These are phyloP conservation scores for Fusarium ambrosium DNA, from an alignment of 2,329 filamentous ascomycete species.

Conservation along the genomic window DNA sequence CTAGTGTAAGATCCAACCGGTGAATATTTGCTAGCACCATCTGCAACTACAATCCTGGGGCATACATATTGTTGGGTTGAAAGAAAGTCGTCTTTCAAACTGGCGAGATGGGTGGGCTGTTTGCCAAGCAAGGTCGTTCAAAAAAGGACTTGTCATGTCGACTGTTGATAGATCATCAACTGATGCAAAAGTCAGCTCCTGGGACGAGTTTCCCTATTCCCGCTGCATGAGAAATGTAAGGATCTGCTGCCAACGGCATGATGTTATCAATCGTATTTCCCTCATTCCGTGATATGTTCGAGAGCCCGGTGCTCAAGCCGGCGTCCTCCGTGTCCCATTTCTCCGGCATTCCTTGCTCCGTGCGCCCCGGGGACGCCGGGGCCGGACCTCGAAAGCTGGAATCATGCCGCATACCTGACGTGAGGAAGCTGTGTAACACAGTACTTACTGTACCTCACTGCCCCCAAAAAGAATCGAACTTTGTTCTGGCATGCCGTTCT, in stretches of 20 bases:
- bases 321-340: conserved; percentile 30
- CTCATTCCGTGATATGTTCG: conserved; percentile 36
- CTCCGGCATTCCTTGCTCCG: conserved; percentile 29
- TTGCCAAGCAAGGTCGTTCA: not conserved
- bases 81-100: not conserved
- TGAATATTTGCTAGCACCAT: not conserved
- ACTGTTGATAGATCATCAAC: conserved; percentile 7
- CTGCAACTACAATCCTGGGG: not conserved
- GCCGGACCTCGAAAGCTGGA: conserved; percentile 31
- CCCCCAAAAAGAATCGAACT: not conserved
- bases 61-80: conserved; percentile 2
- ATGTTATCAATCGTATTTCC: conserved; percentile 16
- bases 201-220: not conserved
- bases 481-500: not conserved
- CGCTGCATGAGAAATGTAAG: conserved; percentile 6
- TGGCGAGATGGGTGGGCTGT: conserved; percentile 24
- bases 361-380: conserved; percentile 39
- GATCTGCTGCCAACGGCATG: conserved; percentile 14
- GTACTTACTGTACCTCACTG: not conserved
- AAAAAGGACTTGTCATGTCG: conserved; percentile 3
- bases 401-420: conserved; percentile 18
- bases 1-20: not conserved
- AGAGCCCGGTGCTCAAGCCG: conserved; percentile 18
- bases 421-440: not conserved
- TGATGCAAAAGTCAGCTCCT: not conserved